Evolutionary conservation across 306 rosid species (phyloP), one percentile per base, ranked within the genome.

Genomic region (Lithocarpus polystachyus): DNA sequence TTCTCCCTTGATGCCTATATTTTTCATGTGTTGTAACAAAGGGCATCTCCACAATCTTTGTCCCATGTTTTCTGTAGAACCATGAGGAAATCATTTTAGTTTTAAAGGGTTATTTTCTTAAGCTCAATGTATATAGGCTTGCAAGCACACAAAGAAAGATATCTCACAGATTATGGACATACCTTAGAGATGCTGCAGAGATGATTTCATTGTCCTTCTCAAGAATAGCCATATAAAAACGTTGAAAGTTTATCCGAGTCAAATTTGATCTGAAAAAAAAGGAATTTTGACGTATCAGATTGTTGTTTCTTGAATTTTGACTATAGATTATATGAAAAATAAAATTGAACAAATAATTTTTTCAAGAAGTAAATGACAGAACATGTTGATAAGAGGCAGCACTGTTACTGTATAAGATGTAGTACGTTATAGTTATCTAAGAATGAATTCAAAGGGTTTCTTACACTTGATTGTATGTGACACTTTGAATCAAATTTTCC

Each of bases 131-230:
- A 43, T 15, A 62, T 14, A 62, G 20, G 43, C 4, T 62, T 62
- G 17, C 37, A 1, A 0, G 4, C 37, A 14, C 69, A 29, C 18
- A 28, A 14, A 28, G 26, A 28, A 54, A 26, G 23, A 28, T 71
- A 40, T 48, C 5, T 4, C 28, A 29, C 8, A 11, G 1, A 26
- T 14, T 5, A 26, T 3, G 22, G 24, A 69, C 4, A 19, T 80
- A 84, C 88, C 88, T 87, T 6, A 89, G 5, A 75, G 62, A 43
- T 74, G 93, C 84, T n/a, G 81, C 84, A n/a, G 61, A 68, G 22
- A 88, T 4, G 6, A 86, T 37, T 45, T 76, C 84, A 18, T 88
- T 82, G 31, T 69, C 78, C 80, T 80, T 73, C 82, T 88, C 85
- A 45, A 85, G 28, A 37, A 82, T 43, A 35, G 82, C 82, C 8